Base-by-base conservation (phyloP, 495 filamentous ascomycete genomes). In the Niebla homalea region DNA sequence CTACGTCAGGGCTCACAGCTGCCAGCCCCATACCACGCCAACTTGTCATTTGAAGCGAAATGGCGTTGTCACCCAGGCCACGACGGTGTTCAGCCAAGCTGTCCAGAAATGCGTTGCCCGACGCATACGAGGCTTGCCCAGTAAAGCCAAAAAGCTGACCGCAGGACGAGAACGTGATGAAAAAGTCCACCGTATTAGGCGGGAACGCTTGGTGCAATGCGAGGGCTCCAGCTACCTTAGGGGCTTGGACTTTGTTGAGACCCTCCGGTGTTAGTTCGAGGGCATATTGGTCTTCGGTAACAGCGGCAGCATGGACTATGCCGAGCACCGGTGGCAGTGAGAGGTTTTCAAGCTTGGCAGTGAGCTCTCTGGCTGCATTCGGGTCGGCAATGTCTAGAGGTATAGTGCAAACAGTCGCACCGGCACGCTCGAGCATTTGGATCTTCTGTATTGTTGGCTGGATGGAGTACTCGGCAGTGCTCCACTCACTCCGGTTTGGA, bases 241-340 rank as follows among this genome's bases (percentile, higher is more conserved):
- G 66, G 0, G 52, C 49, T 4, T 75, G 49, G 15, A 70, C 70
- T 0, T 56, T 54, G 10, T 43, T 49, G 48, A 68, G 64, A 1
- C 64, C 56, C 10, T 65, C 60, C 3, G 48, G 19, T 0, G 67
- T 70, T 15, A 66, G 67, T 0, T 64, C 44, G 0, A 67, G 48
- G 23, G 71, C 55, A 0, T 64, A 51, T 32, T 67, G 49, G 50
- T 75, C 64, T 10, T 71, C 63, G 6, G 72, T 50, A 2, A 70
- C 61, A 12, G 70, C 71, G 15, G 70, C 70, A 0, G 63, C 71
- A 49, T 77, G 73, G 5, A 77, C 62, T 4, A 76, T 65, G 2
- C 73, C 73, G 1, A 59, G 59, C 3, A 75, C 62, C 0, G 57
- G 2, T 11, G 66, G 63, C 5, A 69, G 56, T 15, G 48, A 38